Conservation (phyloP, 768 basidiomycete genomes). For the Amanita phalloides region DNA sequence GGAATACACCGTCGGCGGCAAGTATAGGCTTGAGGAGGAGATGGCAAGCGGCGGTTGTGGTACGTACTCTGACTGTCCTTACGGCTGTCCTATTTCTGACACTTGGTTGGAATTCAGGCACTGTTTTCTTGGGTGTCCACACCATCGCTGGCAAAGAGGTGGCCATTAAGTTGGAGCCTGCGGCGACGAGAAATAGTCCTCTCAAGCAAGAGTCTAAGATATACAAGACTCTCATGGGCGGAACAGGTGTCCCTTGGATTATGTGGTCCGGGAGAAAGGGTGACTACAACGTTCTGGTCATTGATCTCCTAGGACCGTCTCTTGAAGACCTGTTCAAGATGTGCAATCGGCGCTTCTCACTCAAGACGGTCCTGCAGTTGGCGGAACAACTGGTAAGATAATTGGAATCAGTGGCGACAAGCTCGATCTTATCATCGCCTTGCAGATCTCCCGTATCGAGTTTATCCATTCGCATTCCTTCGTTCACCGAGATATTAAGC, state of each 20-base stretch:
- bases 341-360: slow-evolving; percentile 84
- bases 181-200: slow-evolving; percentile 45
- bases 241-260: slow-evolving; percentile 83
- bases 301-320: slow-evolving; percentile 89
- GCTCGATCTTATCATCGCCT: slow-evolving; percentile 11
- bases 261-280: slow-evolving; percentile 88
- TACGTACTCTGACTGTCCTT: slow-evolving; percentile 20
- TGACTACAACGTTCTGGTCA: slow-evolving; percentile 96
- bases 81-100: background rate
- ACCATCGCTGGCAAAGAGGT: slow-evolving; percentile 77
- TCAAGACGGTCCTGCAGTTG: slow-evolving; percentile 90
- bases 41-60: slow-evolving; percentile 76
- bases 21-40: slow-evolving; percentile 70
- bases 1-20: slow-evolving; percentile 53
- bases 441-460: slow-evolving; percentile 86
- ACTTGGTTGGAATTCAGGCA: slow-evolving; percentile 32
- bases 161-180: slow-evolving; percentile 75
- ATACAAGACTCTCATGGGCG: slow-evolving; percentile 86
- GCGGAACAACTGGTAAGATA: slow-evolving; percentile 88
- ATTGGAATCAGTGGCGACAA: background rate
- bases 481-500: slow-evolving; percentile 96
- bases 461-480: slow-evolving; percentile 94
- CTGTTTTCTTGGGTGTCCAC: slow-evolving; percentile 71
- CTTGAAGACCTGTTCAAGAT: slow-evolving; percentile 81
- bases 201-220: slow-evolving; percentile 86